Base-by-base conservation (phyloP, 306 rosid genomes). In the Psophocarpus tetragonolobus region DNA sequence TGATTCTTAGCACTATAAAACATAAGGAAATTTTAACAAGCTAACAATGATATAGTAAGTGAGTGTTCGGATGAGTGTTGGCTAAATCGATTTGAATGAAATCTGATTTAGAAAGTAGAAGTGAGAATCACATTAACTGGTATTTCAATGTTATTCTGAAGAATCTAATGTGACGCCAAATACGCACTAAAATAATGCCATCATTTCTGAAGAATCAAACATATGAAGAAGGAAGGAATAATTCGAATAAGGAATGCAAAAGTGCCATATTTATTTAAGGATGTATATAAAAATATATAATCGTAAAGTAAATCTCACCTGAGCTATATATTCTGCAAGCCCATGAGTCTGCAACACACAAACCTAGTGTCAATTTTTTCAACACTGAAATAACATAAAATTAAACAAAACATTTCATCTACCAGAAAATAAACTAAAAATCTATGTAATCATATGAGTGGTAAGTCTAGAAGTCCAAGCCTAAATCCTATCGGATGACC, bases 301-400 rank as follows among this genome's bases (percentile, higher is more conserved):
- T 20, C 82, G 20, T 15, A 61, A 71, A 78, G 30, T 63, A 54
- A 68, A 78, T 77, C 96, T 87, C 89, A 95, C 99, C 99, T 90
- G 96, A 73, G 99, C 99, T 80, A 95, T 95, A 86, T 95, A 95
- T 81, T 95, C 99, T 1, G 99, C 97, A 70, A 91, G 85, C 73
- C 99, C 99, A 69, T 90, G 92, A 74, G 81, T 88, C 99, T 95
- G 96, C 92, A 90, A 81, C 26, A 78, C 64, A 61, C 21, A 74
- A 81, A 78, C 24, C 68, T 26, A 53, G 47, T 21, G 86, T 87
- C 81, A 90, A 60, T 66, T 47, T 81, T 67, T 60, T 74, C 54
- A 2, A 50, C 51, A 10, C 38, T 33, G 3, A 29, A 75, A 78
- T 53, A 26, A 41, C 15, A 17, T 35, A 70, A 62, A 50, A 30